A percentile compares a stretch with the other conserved stretches of the same genome.
Evolutionary conservation across 148 eudicot species (phyloP).

Genomic region (Fagopyrum esculentum): DNA sequence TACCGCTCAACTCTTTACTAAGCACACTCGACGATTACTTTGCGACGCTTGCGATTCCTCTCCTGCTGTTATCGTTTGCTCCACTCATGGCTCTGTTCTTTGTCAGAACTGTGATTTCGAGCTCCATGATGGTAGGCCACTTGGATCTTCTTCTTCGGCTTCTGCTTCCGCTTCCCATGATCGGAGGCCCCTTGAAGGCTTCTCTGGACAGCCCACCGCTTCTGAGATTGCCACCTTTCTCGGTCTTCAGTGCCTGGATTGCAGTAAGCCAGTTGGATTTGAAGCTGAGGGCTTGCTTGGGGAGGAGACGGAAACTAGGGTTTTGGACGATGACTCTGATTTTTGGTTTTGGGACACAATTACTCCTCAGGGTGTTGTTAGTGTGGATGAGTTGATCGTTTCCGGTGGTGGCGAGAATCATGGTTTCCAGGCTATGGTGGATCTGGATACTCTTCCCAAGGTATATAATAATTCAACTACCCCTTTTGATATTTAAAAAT

Average conservation of each 20-base stretch:
- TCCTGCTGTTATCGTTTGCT: conserved; percentile 59
- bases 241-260: conserved; percentile 51
- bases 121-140: conserved; percentile 19
- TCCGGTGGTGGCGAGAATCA: conserved; percentile 19
- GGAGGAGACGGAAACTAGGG: conserved; percentile 9
- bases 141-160: background rate
- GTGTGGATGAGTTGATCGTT: conserved; percentile 36
- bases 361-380: conserved; percentile 19
- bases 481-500: background rate
- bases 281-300: conserved; percentile 18
- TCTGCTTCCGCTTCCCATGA: conserved; percentile 30
- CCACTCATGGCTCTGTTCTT: conserved; percentile 37
- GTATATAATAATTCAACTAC: background rate
- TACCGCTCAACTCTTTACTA: conserved; percentile 61
- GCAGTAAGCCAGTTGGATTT: conserved; percentile 9
- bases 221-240: conserved; percentile 37
- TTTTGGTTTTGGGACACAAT: conserved; percentile 23
- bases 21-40: conserved; percentile 62
- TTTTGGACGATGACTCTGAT: conserved; percentile 34
- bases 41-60: conserved; percentile 61
- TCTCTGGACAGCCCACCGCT: conserved; percentile 54
- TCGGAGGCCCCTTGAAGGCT: conserved; percentile 73
- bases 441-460: conserved; percentile 25
- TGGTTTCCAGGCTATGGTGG: conserved; percentile 26
- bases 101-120: conserved; percentile 93